phyloP scores from a whole-genome alignment of 345 rosid species.

The Gossypium australe region DNA sequence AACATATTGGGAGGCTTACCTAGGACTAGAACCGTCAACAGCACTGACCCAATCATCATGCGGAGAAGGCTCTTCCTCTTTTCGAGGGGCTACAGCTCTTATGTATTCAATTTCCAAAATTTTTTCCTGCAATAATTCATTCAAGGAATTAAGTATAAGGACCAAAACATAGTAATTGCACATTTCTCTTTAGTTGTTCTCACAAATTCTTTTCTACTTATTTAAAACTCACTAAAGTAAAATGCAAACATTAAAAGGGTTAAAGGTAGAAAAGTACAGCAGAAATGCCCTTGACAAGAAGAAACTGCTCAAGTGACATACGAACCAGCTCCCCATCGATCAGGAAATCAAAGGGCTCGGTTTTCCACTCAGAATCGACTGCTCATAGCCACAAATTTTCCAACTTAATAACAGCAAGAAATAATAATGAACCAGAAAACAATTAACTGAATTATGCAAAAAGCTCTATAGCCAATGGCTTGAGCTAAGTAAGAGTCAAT shows the following conservation, averaged over 20 bases:
- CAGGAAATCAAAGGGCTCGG: constrained; percentile 82
- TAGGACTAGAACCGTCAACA: constrained; percentile 65
- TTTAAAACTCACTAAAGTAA: neutral
- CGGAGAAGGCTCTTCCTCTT: constrained; percentile 69
- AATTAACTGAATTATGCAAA: neutral
- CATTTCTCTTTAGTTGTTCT: neutral
- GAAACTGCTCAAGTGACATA: constrained; percentile 45
- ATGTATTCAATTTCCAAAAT: constrained; percentile 87
- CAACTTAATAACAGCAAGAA: neutral
- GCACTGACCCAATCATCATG: constrained; percentile 99
- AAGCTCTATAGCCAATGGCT: neutral
- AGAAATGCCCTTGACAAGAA: constrained; percentile 76
- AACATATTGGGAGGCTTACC: constrained; percentile 31
- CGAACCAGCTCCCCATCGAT: constrained; percentile 91
- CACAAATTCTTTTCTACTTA: neutral
- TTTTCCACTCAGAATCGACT: constrained; percentile 66
- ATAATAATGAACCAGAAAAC: neutral
- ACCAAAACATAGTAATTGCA: too few species aligned
- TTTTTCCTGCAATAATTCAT: constrained; percentile 55
- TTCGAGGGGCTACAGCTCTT: constrained; percentile 75
- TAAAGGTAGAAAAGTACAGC: constrained; percentile 45
- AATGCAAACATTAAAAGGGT: neutral
- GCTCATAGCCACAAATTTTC: constrained; percentile 14
- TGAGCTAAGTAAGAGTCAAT: neutral
- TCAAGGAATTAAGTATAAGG: neutral